phyloP scores from a whole-genome alignment of 768 basidiomycete species.

The Termitomyces eurrhizus region DNA sequence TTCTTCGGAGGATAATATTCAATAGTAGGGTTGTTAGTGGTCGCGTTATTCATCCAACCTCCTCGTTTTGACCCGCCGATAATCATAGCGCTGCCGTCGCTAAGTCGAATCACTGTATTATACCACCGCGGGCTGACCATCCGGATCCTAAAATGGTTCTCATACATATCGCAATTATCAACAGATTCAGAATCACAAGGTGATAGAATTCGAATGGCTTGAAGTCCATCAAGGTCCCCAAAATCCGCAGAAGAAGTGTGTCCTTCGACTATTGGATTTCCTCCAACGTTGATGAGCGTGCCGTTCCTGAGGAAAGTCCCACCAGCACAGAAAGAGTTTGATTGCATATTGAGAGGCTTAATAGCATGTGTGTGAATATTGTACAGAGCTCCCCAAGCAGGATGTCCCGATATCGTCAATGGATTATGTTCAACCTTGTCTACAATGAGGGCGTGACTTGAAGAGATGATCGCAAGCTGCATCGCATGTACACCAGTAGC shows the following conservation, averaged over 20 bases:
- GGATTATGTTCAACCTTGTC: constrained; percentile 91
- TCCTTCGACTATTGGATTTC: constrained; percentile 70
- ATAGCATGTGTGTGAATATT: constrained; percentile 61
- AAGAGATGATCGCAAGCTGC: constrained; percentile 69
- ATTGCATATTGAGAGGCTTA: constrained; percentile 58
- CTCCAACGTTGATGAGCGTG: constrained; percentile 74
- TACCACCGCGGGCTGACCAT: constrained; percentile 85
- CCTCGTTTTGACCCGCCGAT: constrained; percentile 79
- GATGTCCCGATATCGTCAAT: constrained; percentile 65
- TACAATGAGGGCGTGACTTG: constrained; percentile 65
- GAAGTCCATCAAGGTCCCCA: constrained; percentile 70
- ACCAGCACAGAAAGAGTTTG: constrained; percentile 86
- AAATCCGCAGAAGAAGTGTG: constrained; percentile 69
- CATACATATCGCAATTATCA: constrained; percentile 56
- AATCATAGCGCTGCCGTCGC: constrained; percentile 81
- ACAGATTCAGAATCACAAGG: constrained; percentile 53
- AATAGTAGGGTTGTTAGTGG: constrained; percentile 76
- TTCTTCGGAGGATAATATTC: constrained; percentile 83
- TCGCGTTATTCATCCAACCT: constrained; percentile 83
- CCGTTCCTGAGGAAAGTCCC: constrained; percentile 77
- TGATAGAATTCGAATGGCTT: constrained; percentile 67
- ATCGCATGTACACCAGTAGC: constrained; percentile 76
- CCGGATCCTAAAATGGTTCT: constrained; percentile 58
- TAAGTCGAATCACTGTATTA: constrained; percentile 62
- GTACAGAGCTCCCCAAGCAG: constrained; percentile 78